phyloP scores from a whole-genome alignment of 805 yeast species.

The Lipomyces kockii region DNA sequence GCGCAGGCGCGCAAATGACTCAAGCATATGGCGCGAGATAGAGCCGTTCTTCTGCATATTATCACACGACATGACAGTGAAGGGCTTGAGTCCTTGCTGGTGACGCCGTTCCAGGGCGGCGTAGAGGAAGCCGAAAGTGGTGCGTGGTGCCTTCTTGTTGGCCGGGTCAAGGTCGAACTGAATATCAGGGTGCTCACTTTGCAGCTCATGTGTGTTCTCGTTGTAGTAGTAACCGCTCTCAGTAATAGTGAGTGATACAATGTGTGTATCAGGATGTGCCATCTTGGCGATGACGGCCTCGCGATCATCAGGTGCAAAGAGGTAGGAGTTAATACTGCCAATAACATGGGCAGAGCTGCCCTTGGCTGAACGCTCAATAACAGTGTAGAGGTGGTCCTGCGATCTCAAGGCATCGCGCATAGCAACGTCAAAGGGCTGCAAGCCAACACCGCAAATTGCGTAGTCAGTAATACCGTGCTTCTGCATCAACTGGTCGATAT shows the following conservation, averaged over 20 bases:
- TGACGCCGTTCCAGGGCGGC: slow-evolving; percentile 9
- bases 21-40: slow-evolving; percentile 8
- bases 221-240: slow-evolving; percentile 10
- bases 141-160: slow-evolving; percentile 10
- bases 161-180: slow-evolving; percentile 9
- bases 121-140: slow-evolving; percentile 11
- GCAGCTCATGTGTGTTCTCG: slow-evolving; percentile 10
- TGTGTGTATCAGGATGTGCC: slow-evolving; percentile 9
- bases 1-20: slow-evolving; percentile 7
- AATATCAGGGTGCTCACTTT: slow-evolving; percentile 7
- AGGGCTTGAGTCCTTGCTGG: slow-evolving; percentile 9
- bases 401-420: slow-evolving; percentile 8
- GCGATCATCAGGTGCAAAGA: slow-evolving; percentile 11
- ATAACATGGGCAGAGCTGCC: slow-evolving; percentile 8
- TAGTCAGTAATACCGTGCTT: slow-evolving; percentile 7
- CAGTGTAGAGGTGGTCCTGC: slow-evolving; percentile 7
- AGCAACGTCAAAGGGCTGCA: slow-evolving; percentile 7
- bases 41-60: slow-evolving; percentile 10
- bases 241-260: slow-evolving; percentile 8
- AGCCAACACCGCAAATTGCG: slow-evolving; percentile 8
- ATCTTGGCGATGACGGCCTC: slow-evolving; percentile 11
- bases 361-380: slow-evolving; percentile 8
- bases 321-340: slow-evolving; percentile 11
- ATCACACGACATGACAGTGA: slow-evolving; percentile 10
- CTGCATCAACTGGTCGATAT: slow-evolving; percentile 9